A percentile compares a stretch with the other conserved stretches of the same genome.
Conservation (phyloP, 2,329 filamentous ascomycete species). For the Xylaria multiplex region DNA sequence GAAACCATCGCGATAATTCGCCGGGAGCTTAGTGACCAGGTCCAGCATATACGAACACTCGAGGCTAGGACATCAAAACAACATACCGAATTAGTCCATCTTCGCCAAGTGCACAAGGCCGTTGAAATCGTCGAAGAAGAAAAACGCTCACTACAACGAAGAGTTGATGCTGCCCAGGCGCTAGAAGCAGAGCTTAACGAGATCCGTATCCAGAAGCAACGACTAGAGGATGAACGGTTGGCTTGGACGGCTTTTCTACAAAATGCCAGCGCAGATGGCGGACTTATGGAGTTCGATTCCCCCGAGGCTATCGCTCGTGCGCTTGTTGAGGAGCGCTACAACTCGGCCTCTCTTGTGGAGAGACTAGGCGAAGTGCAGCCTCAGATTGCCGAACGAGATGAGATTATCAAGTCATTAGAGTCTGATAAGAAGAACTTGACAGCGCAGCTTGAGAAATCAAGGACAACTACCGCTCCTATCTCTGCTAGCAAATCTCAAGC, state of each 20-base stretch:
- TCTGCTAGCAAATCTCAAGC: slow-evolving; percentile 74
- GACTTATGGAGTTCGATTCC: slow-evolving; percentile 80
- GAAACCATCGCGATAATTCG: slow-evolving; percentile 88
- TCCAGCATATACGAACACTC: slow-evolving; percentile 86
- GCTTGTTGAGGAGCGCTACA: slow-evolving; percentile 82
- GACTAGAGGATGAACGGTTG: slow-evolving; percentile 86
- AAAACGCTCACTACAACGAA: slow-evolving; percentile 83
- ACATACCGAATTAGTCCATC: slow-evolving; percentile 78
- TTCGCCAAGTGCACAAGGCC: slow-evolving; percentile 84
- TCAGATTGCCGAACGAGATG: slow-evolving; percentile 80
- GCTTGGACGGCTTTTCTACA: slow-evolving; percentile 90
- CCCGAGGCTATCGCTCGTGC: slow-evolving; percentile 89
- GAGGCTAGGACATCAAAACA: slow-evolving; percentile 86
- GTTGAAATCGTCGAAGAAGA: slow-evolving; percentile 95
- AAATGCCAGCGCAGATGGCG: slow-evolving; percentile 68
- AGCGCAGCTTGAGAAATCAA: slow-evolving; percentile 76
- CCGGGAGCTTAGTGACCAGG: slow-evolving; percentile 88
- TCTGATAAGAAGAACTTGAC: slow-evolving; percentile 72
- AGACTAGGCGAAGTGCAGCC: slow-evolving; percentile 81
- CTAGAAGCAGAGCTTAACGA: slow-evolving; percentile 82
- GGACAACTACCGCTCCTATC: slow-evolving; percentile 58
- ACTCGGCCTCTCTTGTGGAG: slow-evolving; percentile 81
- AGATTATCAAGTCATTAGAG: slow-evolving; percentile 76
- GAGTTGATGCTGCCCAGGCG: slow-evolving; percentile 77
- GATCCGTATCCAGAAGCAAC: slow-evolving; percentile 81